These are phyloP conservation scores for Xenoacremonium recifei DNA, from an alignment of 2,329 filamentous ascomycete genomes.

Conservation along the genomic window DNA sequence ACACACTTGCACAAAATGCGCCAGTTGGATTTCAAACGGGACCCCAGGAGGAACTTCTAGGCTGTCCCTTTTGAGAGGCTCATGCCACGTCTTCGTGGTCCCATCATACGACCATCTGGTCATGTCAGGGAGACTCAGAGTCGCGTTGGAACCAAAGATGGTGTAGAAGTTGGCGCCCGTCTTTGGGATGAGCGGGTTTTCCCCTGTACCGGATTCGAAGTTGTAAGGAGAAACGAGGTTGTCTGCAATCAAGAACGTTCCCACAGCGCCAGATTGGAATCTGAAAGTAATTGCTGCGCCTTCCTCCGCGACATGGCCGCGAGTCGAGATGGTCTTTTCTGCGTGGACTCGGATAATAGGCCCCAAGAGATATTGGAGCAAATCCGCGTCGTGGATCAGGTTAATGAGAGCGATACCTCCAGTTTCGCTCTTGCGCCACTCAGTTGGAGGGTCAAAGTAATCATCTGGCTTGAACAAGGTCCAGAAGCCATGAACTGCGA, in stretches of 20 bases:
- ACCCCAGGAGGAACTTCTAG: conserved; percentile 17
- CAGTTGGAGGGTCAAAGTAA: conserved; percentile 48
- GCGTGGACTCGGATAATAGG: conserved; percentile 51
- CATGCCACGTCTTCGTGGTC: conserved; percentile 40
- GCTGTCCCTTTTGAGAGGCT: conserved; percentile 31
- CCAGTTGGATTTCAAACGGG: conserved; percentile 52
- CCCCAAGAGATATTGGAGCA: conserved; percentile 56
- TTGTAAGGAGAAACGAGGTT: conserved; percentile 49
- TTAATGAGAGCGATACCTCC: conserved; percentile 56
- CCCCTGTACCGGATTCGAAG: conserved; percentile 57
- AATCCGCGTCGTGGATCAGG: conserved; percentile 59
- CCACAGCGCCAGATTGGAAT: conserved; percentile 54
- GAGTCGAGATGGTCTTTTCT: conserved; percentile 42
- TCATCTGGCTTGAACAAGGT: conserved; percentile 46
- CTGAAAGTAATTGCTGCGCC: conserved; percentile 52
- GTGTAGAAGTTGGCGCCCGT: conserved; percentile 47
- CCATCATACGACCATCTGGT: conserved; percentile 44
- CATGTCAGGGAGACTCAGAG: conserved; percentile 55
- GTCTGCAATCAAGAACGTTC: conserved; percentile 56
- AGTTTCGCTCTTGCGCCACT: conserved; percentile 44
- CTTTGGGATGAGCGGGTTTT: conserved; percentile 52
- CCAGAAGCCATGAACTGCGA: conserved; percentile 57
- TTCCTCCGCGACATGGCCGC: conserved; percentile 52
- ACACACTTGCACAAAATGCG: conserved; percentile 50
- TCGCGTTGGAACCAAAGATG: conserved; percentile 51